Evolutionary conservation across 208 protist genomes (phyloP), one percentile per base, ranked within the genome.

Genomic region (Trypanosoma theileri): DNA sequence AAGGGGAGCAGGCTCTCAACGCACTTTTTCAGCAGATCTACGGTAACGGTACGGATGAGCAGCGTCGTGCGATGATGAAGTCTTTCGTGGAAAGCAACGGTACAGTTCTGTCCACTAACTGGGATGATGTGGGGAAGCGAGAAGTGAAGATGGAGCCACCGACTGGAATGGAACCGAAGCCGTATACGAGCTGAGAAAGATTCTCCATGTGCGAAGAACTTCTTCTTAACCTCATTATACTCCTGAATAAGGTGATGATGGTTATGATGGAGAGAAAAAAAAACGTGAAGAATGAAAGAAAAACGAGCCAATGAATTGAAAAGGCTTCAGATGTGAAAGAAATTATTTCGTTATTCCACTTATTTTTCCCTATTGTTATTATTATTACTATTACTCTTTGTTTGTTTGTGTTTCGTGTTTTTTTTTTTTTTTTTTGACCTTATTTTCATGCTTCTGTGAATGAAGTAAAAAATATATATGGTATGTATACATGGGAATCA

Each of bases 31-130:
- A 97, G 79, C 75, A 98, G 67, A 98, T 98, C 67, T 98, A 98
- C 78, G 81, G 89, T 48, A 79, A 96, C 64, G 96, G 88, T 57
- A 82, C 84, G 10, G 90, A 96, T 53, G 92, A 97, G 66, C 89
- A 94, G 68, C 84, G 89, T 16, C 81, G 85, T 7, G 96, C 96
- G 16, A 98, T 98, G 96, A 96, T 97, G 65, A 98, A 98, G 68
- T 98, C 93, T 11, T 98, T 97, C 69, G 72, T 84, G n/a, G 95
- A 98, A 73, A 95, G 85, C 73, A 88, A 91, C 50, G 97, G 97
- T 41, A 98, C 97, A 22, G 96, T 98, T 50, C 82, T 98, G 57
- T 97, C 91, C 19, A 98, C 97, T 28, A 98, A 98, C 83, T 98
- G 96, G 96, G 83, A 90, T 4, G 97, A 98, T 53, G 93, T 98